phyloP scores from a whole-genome alignment of 2,329 filamentous ascomycete species.

The Domatiomyces globalis region DNA sequence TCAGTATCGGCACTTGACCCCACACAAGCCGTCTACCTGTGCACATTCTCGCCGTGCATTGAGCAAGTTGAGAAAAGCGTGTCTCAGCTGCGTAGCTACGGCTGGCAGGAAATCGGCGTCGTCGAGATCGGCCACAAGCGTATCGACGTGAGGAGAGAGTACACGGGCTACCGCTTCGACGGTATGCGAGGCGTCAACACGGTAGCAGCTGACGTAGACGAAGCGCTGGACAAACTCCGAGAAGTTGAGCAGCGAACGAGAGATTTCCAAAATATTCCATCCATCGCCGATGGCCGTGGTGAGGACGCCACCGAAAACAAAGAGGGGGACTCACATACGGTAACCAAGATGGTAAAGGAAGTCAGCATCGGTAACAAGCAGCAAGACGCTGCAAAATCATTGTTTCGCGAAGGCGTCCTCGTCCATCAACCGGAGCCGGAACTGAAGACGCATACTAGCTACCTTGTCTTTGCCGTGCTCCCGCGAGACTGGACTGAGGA shows the following conservation, averaged over 20 bases:
- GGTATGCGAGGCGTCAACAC: constrained; percentile 53
- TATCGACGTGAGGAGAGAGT: constrained; percentile 69
- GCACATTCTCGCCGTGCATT: constrained; percentile 92
- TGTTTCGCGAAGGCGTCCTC: constrained; percentile 62
- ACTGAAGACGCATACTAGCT: constrained; percentile 92
- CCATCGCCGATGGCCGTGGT: not conserved
- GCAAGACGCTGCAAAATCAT: constrained; percentile 31
- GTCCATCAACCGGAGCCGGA: constrained; percentile 74
- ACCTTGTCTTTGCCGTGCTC: constrained; percentile 80
- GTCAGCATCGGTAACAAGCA: constrained; percentile 13
- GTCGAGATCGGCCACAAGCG: constrained; percentile 71
- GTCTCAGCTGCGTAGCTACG: constrained; percentile 60
- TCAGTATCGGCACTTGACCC: constrained; percentile 50
- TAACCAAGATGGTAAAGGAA: constrained; percentile 15
- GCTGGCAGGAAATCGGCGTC: constrained; percentile 89
- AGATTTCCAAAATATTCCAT: constrained; percentile 41
- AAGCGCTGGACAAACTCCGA: constrained; percentile 59
- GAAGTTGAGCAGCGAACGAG: constrained; percentile 57
- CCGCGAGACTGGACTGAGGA: constrained; percentile 74
- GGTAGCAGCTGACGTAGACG: constrained; percentile 58
- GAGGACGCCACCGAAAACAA: constrained; percentile 16
- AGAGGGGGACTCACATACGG: too few relatives aligned
- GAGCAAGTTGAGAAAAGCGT: constrained; percentile 87
- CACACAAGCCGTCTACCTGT: constrained; percentile 59
- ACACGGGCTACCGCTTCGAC: constrained; percentile 58